Evolutionary conservation across 1,284 basidiomycete species (phyloP).

Genomic region (Malassezia slooffiae): DNA sequence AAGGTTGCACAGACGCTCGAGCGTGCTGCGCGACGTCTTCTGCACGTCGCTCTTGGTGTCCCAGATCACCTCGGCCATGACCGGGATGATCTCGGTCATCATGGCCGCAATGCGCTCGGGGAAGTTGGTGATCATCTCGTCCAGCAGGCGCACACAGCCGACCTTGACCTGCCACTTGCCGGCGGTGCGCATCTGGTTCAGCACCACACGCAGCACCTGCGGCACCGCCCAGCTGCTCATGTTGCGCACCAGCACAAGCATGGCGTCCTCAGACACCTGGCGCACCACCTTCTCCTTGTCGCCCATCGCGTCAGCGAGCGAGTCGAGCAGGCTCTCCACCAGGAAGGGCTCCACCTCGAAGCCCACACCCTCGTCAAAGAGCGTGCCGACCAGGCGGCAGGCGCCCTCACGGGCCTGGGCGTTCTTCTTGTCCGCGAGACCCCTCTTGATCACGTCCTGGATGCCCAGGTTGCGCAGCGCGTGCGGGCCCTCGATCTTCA

Average conservation of each 20-base stretch:
- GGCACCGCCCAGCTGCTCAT: constrained; percentile 85
- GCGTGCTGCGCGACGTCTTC: constrained; percentile 89
- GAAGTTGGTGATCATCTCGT: constrained; percentile 77
- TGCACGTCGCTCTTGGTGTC: constrained; percentile 99
- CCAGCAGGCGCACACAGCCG: constrained; percentile 70
- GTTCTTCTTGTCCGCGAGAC: constrained; percentile 55
- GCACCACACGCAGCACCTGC: constrained; percentile 75
- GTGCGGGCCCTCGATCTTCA: constrained; percentile 62
- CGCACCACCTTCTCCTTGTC: constrained; percentile 80
- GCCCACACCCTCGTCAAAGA: constrained; percentile 65
- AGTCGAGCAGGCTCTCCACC: constrained; percentile 70
- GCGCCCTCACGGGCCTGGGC: constrained; percentile 68
- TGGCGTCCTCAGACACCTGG: constrained; percentile 72
- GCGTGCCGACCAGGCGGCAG: constrained; percentile 54
- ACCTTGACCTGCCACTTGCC: constrained; percentile 99
- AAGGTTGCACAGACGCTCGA: constrained; percentile 59
- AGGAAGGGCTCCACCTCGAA: constrained; percentile 83
- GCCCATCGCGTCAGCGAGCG: constrained; percentile 79
- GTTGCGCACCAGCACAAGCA: constrained; percentile 64
- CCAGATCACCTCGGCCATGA: constrained; percentile 94
- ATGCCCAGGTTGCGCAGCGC: constrained; percentile 68
- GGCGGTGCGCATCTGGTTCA: constrained; percentile 86
- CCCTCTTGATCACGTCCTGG: constrained; percentile 67
- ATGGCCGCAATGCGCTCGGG: constrained; percentile 75
- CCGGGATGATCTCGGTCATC: constrained; percentile 91